These are phyloP conservation scores for Salix exigua DNA, from an alignment of 345 rosid genomes.

Conservation along the genomic window DNA sequence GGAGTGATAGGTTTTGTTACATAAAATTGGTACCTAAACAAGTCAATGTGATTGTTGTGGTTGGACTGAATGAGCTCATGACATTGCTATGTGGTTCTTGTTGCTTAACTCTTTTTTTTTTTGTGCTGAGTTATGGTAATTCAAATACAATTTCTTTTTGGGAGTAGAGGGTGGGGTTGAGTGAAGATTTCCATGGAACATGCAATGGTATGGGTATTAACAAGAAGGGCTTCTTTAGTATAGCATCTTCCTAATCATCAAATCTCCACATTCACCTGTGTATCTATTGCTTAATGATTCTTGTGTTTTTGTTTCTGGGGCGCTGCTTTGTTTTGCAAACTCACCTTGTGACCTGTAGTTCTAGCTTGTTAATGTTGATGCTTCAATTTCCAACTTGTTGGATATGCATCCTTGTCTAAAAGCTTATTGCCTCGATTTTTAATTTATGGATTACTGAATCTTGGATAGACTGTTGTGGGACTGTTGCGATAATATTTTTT, in stretches of 20 bases:
- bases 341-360: neutral
- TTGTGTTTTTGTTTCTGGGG: neutral
- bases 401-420: neutral
- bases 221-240: neutral
- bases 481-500: neutral
- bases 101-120: neutral
- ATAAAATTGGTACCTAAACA: neutral
- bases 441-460: neutral
- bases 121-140: neutral
- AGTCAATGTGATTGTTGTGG: neutral
- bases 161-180: neutral
- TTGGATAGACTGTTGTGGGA: neutral
- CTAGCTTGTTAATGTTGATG: neutral
- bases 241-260: neutral
- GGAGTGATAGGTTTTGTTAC: neutral
- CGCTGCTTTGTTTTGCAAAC: neutral
- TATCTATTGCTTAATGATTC: neutral
- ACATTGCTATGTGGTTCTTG: neutral
- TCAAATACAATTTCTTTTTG: neutral
- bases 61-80: neutral
- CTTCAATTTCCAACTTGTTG: neutral
- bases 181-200: neutral
- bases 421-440: neutral
- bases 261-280: neutral
- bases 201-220: neutral